Base-by-base conservation (phyloP, 2,329 filamentous ascomycete genomes). In the Sporothrix dimorphospora region DNA sequence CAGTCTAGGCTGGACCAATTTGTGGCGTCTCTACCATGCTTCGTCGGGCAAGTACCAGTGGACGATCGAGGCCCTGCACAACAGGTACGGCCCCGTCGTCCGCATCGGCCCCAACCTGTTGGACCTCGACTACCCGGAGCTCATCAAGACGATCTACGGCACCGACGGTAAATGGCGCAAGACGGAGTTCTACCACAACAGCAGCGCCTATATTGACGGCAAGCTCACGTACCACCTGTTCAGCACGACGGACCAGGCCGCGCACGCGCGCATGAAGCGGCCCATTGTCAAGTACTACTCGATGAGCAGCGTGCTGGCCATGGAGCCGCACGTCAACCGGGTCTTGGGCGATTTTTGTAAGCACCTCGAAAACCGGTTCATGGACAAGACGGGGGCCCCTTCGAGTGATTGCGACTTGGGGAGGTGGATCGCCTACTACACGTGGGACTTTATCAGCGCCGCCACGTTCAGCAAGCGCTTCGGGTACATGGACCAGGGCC, bases 251-350 rank as follows among this genome's bases (percentile, higher is more conserved):
- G 76, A 82, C 63, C 71, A 70, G 38, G 49, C 53, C 0, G 65
- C 77, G 2, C 81, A 84, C 72, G 78, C 78, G 9, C 76, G 74
- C 12, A 75, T 79, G 72, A 83, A 82, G 76, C 77, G 79, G 7
- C 82, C 82, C 0, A 77, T 83, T 27, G 79, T 77, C 19, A 79
- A 80, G 61, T 78, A 79, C 69, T 82, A 80, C 70, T 81, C 80
- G 11, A 73, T 76, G 19, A 69, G 69, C 45, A 76, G 73, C 42
- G 74, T 79, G 0, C 61, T 77, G 1, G 78, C 79, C 42, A 86
- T 86, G 70, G 85, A 88, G 75, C 75, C 78, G 0, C 85, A 83
- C 69, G 83, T 86, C 7, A 81, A 81, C 72, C 69, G 69, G n/a
- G 76, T 78, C 3, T 76, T 82, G 3, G 69, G 53, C 6, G 73